A percentile compares a stretch with the other conserved stretches of the same genome.
phyloP scores from a whole-genome alignment of 1,139 yeast genomes.

The Hyphopichia burtonii region DNA sequence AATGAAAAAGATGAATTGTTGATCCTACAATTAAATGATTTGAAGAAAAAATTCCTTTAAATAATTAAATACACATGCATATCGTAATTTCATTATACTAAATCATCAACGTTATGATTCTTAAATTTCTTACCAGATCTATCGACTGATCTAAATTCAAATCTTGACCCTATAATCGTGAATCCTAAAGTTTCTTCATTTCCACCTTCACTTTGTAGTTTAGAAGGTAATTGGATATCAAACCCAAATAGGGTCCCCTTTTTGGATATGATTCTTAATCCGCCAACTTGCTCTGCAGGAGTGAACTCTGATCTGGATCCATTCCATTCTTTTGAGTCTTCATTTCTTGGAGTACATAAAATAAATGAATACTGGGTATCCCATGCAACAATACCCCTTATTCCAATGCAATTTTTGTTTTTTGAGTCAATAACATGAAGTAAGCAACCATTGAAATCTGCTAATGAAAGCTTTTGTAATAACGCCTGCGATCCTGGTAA shows the following conservation, averaged over 20 bases:
- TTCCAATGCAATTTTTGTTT: constrained; percentile 61
- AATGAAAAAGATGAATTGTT: constrained; percentile 21
- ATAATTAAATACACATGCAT: constrained; percentile 1
- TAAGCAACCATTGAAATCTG: constrained; percentile 82
- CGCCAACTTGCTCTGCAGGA: constrained; percentile 45
- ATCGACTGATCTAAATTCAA: constrained; percentile 74
- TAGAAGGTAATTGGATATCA: constrained; percentile 39
- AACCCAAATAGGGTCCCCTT: constrained; percentile 58
- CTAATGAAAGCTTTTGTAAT: constrained; percentile 63
- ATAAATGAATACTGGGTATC: constrained; percentile 80
- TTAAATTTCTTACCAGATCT: constrained; percentile 87
- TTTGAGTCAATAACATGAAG: constrained; percentile 58
- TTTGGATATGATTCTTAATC: constrained; percentile 58
- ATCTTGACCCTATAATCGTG: constrained; percentile 76
- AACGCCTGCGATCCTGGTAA: constrained; percentile 30
- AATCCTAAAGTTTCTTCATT: constrained; percentile 47
- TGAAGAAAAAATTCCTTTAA: constrained; percentile 12
- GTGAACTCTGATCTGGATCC: constrained; percentile 15
- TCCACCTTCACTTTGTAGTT: constrained; percentile 7
- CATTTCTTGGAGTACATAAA: constrained; percentile 52
- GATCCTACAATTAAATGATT: constrained; percentile 21
- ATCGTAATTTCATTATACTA: constrained; percentile 21
- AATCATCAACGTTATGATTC: constrained; percentile 66
- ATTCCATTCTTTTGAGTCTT: constrained; percentile 33
- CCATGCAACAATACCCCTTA: constrained; percentile 79